Percentiles rank a stretch among this genome's conserved stretches.
Evolutionary conservation across 2,329 filamentous ascomycete species (phyloP).

Genomic region (Paradendryphiella salina): DNA sequence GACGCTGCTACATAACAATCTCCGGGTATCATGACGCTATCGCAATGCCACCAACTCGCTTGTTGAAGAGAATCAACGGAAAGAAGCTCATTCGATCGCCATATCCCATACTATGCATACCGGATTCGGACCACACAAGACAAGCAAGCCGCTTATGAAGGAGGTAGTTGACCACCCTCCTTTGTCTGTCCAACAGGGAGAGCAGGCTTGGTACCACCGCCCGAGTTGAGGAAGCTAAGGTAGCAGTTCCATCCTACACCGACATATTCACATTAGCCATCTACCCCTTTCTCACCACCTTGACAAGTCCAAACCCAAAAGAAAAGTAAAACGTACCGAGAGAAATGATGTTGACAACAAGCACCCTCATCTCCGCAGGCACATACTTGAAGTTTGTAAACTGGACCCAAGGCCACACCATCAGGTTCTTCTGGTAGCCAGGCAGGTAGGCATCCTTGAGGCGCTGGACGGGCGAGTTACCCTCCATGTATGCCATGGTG

Average conservation of each 20-base stretch:
- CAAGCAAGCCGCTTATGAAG: conserved; percentile 19
- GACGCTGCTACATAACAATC: no score
- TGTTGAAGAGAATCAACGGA: no score
- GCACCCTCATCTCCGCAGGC: conserved; percentile 77
- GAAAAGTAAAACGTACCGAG: conserved; percentile 52
- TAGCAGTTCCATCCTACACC: conserved; percentile 52
- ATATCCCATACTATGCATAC: no score
- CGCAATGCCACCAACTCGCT: no score
- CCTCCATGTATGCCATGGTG: conserved; percentile 83
- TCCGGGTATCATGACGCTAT: no score
- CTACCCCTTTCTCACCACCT: no score
- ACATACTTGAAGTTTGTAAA: conserved; percentile 84
- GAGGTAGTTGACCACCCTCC: conserved; percentile 34
- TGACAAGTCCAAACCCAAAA: background rate
- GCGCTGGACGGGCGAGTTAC: conserved; percentile 66
- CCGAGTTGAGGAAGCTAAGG: conserved; percentile 45
- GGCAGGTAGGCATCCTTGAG: conserved; percentile 69
- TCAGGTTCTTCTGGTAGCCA: conserved; percentile 80
- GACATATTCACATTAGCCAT: background rate
- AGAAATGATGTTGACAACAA: conserved; percentile 83
- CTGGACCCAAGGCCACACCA: conserved; percentile 86
- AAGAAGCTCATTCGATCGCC: no score
- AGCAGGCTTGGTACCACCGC: conserved; percentile 25
- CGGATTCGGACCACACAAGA: background rate
- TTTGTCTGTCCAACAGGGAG: conserved; percentile 20